Evolutionary conservation across 225 moss, liverwort and hornwort species (phyloP).

Genomic region (Sphagnum contortum): DNA sequence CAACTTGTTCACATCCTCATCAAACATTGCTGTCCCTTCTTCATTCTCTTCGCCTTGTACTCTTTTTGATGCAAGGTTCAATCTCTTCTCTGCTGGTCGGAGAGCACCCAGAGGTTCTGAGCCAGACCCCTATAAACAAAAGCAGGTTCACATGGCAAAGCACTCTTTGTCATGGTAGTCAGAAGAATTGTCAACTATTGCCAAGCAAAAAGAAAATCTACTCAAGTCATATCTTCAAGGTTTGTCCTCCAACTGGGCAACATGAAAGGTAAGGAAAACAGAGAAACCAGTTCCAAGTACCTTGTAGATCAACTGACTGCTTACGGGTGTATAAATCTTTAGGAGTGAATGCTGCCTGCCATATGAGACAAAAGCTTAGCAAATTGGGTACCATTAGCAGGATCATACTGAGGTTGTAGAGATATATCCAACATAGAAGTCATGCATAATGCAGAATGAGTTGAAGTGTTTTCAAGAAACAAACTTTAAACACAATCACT

Average conservation of each 20-base stretch:
- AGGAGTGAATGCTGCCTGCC: constrained; percentile 76
- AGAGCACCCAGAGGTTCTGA: neutral
- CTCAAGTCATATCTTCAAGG: neutral
- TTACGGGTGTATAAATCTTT: constrained; percentile 68
- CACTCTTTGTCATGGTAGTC: too few species aligned
- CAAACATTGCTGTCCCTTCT: constrained; percentile 49
- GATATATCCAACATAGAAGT: too few species aligned
- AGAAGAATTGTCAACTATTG: too few species aligned
- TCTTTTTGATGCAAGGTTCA: constrained; percentile 45
- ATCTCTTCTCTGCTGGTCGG: constrained; percentile 37
- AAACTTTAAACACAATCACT: too few species aligned
- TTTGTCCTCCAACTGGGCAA: too few species aligned
- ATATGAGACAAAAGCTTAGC: too few species aligned
- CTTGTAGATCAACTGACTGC: constrained; percentile 54
- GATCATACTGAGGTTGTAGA: too few species aligned
- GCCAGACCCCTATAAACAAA: neutral
- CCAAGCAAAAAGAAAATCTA: neutral
- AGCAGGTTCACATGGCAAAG: too few species aligned
- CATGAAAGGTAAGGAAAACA: neutral
- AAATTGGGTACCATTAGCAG: too few species aligned
- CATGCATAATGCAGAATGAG: too few species aligned
- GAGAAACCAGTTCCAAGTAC: constrained; percentile 1
- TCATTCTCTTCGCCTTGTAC: constrained; percentile 35
- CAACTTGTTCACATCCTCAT: constrained; percentile 71
- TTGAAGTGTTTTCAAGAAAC: too few species aligned